Percentiles rank a stretch among this genome's conserved stretches.
phyloP scores from a whole-genome alignment of 371 early-diverging fungal species.

The Basidiobolus heterosporus region DNA sequence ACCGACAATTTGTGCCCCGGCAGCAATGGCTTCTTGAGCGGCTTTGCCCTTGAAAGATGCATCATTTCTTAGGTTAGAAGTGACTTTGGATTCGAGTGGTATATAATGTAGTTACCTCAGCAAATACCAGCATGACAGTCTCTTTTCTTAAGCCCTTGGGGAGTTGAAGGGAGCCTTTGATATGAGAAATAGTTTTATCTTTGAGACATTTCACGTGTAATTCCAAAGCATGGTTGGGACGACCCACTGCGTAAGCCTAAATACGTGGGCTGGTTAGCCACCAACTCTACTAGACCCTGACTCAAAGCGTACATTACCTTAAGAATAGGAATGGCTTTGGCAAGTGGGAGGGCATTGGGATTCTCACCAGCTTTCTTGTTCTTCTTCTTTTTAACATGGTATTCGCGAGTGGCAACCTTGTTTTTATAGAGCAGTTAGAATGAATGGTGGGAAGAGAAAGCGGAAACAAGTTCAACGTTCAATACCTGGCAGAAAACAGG shows the following conservation, averaged over 20 bases:
- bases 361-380: background rate
- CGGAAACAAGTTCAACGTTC: too few relatives aligned
- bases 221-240: conserved; percentile 46
- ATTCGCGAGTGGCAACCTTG: background rate
- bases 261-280: conserved; percentile 3
- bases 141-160: conserved; percentile 48
- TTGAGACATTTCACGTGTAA: conserved; percentile 41
- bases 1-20: conserved; percentile 74
- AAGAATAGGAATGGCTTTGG: background rate
- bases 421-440: too few relatives aligned
- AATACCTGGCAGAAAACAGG: too few relatives aligned
- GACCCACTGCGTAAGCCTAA: conserved; percentile 51
- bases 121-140: conserved; percentile 52
- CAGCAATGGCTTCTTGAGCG: conserved; percentile 64
- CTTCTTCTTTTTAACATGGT: background rate
- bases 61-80: background rate
- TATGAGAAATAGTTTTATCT: conserved; percentile 21
- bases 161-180: conserved; percentile 53
- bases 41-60: conserved; percentile 26
- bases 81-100: background rate
- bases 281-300: background rate
- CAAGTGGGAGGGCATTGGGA: background rate
- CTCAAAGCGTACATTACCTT: background rate
- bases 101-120: conserved; percentile 22
- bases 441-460: too few relatives aligned